Percentiles rank a stretch among this genome's conserved stretches.
These are phyloP conservation scores for Carex myosuroides DNA, from an alignment of 176 grass and related monocot species.

Conservation along the genomic window DNA sequence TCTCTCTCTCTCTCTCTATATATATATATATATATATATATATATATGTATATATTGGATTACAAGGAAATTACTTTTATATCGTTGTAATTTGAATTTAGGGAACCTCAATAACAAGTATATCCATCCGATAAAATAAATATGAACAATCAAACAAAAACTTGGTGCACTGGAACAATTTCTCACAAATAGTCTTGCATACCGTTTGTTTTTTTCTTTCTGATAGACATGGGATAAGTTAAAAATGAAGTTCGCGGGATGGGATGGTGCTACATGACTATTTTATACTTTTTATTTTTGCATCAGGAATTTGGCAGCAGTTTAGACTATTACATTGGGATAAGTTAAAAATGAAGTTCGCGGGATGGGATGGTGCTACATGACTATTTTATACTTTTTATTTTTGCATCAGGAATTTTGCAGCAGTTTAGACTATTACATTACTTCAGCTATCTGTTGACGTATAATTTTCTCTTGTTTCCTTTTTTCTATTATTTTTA, in stretches of 20 bases:
- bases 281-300: neutral
- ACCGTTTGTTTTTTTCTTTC: neutral
- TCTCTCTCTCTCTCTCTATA: too few relatives aligned
- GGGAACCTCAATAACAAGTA: neutral
- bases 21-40: too few relatives aligned
- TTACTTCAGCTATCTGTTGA: neutral
- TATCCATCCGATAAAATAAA: neutral
- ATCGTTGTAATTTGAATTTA: neutral
- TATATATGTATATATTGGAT: neutral
- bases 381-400: neutral
- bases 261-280: neutral
- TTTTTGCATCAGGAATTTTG: neutral
- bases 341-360: neutral
- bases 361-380: neutral
- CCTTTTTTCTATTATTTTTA: conserved; percentile 21
- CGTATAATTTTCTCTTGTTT: conserved; percentile 29
- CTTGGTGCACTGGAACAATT: neutral
- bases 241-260: neutral
- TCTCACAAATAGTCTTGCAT: neutral
- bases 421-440: neutral
- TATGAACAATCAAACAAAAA: neutral
- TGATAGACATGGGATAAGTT: neutral
- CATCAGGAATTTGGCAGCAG: neutral
- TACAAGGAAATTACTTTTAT: neutral
- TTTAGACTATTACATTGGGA: neutral